phyloP scores from a whole-genome alignment of 805 yeast genomes.

The Candida multigemmis region DNA sequence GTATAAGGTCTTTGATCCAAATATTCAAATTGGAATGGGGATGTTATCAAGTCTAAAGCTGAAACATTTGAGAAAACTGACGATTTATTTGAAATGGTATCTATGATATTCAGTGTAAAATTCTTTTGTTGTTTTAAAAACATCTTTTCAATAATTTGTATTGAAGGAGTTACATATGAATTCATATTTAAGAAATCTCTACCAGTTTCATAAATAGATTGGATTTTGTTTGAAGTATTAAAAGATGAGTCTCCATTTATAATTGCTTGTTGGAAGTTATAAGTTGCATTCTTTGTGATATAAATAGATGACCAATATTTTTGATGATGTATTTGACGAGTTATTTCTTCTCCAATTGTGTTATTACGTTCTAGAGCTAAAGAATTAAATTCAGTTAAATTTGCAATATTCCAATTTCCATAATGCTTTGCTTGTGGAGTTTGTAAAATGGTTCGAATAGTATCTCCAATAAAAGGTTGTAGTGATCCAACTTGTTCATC shows the following conservation, averaged over 20 bases:
- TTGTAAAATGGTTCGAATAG: conserved; percentile 16
- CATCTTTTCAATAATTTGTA: conserved; percentile 24
- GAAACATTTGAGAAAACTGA: conserved; percentile 7
- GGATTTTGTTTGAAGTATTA: conserved; percentile 20
- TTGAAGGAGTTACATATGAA: conserved; percentile 30
- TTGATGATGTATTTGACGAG: conserved; percentile 40
- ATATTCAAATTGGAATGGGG: conserved; percentile 23
- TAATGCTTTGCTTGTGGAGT: conserved; percentile 10
- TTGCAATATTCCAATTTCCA: conserved; percentile 29
- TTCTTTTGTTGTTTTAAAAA: conserved; percentile 17
- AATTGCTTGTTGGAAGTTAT: conserved; percentile 30
- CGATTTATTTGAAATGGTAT: conserved; percentile 2
- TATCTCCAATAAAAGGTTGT: conserved; percentile 45
- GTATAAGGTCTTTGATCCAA: conserved; percentile 43
- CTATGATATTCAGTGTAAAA: conserved; percentile 12
- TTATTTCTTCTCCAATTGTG: conserved; percentile 27
- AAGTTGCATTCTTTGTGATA: conserved; percentile 40
- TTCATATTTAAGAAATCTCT: conserved; percentile 47
- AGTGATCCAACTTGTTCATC: conserved; percentile 11
- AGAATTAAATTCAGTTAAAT: conserved; percentile 16
- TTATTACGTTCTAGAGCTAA: conserved; percentile 17
- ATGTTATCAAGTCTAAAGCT: conserved; percentile 12
- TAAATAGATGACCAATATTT: conserved; percentile 57
- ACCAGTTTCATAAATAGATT: conserved; percentile 51
- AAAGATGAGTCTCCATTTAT: conserved; percentile 17